Evolutionary conservation across 768 basidiomycete genomes (phyloP).

Genomic region (Xerocomellus dryophilus): DNA sequence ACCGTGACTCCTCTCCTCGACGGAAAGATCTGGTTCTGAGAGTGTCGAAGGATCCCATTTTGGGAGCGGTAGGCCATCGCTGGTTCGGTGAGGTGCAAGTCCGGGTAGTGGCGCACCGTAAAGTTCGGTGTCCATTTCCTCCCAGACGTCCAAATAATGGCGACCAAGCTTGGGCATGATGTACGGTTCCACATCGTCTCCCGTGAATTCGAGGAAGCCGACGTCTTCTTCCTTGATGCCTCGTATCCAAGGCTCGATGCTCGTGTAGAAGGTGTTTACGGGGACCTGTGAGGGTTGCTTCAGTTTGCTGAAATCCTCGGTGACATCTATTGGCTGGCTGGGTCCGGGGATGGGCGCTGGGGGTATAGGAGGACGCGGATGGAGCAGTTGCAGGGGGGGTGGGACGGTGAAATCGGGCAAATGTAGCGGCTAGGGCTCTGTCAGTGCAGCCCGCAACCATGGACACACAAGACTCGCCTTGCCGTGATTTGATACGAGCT

Average conservation of each 20-base stretch:
- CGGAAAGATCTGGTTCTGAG: constrained; percentile 61
- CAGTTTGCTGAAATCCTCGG: constrained; percentile 83
- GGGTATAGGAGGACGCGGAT: constrained; percentile 59
- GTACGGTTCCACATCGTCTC: constrained; percentile 87
- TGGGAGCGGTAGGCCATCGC: constrained; percentile 42
- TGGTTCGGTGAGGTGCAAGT: constrained; percentile 38
- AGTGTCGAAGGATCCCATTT: constrained; percentile 86
- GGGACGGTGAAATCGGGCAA: constrained; percentile 67
- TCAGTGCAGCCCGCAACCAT: constrained; percentile 10
- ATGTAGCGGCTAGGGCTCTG: constrained; percentile 22
- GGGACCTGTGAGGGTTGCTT: constrained; percentile 72
- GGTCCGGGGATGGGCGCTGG: constrained; percentile 72
- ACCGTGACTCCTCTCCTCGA: constrained; percentile 81
- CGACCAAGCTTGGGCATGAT: constrained; percentile 79
- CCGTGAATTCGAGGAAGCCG: constrained; percentile 86
- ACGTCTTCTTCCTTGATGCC: constrained; percentile 92
- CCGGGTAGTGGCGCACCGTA: constrained; percentile 42
- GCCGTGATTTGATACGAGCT: constrained; percentile 46
- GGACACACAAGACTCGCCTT: constrained; percentile 44
- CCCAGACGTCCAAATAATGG: constrained; percentile 92
- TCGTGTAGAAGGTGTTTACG: constrained; percentile 79
- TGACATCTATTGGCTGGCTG: constrained; percentile 77
- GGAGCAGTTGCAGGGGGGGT: constrained; percentile 46
- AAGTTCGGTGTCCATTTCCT: constrained; percentile 76
- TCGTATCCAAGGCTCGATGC: constrained; percentile 87